phyloP scores from a whole-genome alignment of 2,329 filamentous ascomycete species.

The Pyricularia pennisetigena region DNA sequence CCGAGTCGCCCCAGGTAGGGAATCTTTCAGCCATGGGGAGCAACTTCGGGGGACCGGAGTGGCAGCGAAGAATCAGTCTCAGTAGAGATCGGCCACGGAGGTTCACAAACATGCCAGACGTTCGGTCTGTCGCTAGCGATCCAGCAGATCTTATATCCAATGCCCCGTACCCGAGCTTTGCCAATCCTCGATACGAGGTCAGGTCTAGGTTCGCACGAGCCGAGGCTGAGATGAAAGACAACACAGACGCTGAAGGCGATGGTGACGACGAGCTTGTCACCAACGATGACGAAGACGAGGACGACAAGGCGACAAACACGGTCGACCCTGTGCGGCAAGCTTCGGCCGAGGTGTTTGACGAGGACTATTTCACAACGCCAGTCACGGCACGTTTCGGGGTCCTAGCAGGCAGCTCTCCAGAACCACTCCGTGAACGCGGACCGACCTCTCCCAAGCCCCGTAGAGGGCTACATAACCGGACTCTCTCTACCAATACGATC shows the following conservation, averaged over 20 bases:
- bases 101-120: slow-evolving; percentile 41
- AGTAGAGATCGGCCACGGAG: slow-evolving; percentile 35
- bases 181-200: slow-evolving; percentile 9
- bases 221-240: slow-evolving; percentile 39
- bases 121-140: slow-evolving; percentile 52
- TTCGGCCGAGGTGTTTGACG: slow-evolving; percentile 19
- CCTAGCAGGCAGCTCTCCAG: slow-evolving; percentile 2
- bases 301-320: slow-evolving; percentile 35
- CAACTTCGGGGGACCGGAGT: slow-evolving; percentile 23
- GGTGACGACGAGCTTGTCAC: slow-evolving; percentile 85
- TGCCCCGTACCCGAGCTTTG: slow-evolving; percentile 17
- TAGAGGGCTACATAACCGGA: slow-evolving; percentile 53
- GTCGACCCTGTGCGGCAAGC: slow-evolving; percentile 18
- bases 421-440: slow-evolving; percentile 6
- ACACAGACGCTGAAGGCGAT: slow-evolving; percentile 80
- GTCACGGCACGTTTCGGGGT: slow-evolving; percentile 19
- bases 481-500: slow-evolving; percentile 73
- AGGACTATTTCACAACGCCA: slow-evolving; percentile 47
- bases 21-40: slow-evolving; percentile 41
- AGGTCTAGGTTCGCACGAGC: slow-evolving; percentile 12
- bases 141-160: slow-evolving; percentile 51
- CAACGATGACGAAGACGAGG: slow-evolving; percentile 58
- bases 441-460: slow-evolving; percentile 20
- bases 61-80: slow-evolving; percentile 43
- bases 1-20: slow-evolving; percentile 24